Percentiles rank a stretch among this genome's conserved stretches.
Evolutionary conservation across 73 alveolate species (phyloP).

Genomic region (Tetrahymena elliotti): DNA sequence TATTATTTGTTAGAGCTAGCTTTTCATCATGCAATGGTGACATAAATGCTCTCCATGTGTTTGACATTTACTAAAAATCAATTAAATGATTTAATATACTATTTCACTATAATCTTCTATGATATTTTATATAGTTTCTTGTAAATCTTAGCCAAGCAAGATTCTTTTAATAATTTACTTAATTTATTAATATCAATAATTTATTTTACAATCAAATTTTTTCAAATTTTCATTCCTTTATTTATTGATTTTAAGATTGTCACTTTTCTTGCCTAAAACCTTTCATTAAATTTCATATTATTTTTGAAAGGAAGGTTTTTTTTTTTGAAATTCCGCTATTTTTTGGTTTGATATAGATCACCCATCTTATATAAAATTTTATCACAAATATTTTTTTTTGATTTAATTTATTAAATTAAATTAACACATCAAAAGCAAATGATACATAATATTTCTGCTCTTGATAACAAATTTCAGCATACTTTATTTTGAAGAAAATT

Average conservation of each 20-base stretch:
- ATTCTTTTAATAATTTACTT: neutral
- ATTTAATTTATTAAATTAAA: no score
- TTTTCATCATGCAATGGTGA: neutral
- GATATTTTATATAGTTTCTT: neutral
- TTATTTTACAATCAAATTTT: neutral
- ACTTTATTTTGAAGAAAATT: neutral
- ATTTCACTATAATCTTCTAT: neutral
- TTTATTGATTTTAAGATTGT: no score
- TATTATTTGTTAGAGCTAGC: neutral
- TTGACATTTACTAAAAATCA: neutral
- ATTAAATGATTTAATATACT: neutral
- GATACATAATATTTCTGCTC: neutral
- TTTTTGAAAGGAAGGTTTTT: neutral
- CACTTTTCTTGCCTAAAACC: neutral
- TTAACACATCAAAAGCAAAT: neutral
- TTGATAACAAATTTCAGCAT: neutral
- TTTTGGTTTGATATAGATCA: neutral
- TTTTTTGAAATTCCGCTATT: neutral
- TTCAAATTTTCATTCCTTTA: neutral
- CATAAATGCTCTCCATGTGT: conserved; percentile 1
- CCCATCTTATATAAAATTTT: neutral
- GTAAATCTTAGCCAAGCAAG: neutral
- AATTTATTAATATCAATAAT: neutral
- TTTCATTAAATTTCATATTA: no score
- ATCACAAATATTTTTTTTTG: neutral